A percentile compares a stretch with the other conserved stretches of the same genome.
phyloP scores from a whole-genome alignment of 2,329 filamentous ascomycete species.

The Claviceps lovelessii region DNA sequence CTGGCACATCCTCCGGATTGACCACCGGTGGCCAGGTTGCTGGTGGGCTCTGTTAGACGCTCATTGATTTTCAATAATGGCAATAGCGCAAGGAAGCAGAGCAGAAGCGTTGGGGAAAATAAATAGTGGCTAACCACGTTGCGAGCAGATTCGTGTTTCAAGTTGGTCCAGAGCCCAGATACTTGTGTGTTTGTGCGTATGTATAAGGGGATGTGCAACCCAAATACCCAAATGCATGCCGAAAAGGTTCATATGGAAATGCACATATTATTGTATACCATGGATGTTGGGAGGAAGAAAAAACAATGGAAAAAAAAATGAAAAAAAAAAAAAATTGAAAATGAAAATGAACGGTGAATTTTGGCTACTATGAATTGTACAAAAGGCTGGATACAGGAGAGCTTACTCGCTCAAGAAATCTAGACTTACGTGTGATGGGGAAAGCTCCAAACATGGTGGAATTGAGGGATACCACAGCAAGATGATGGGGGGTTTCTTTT shows the following conservation, averaged over 20 bases:
- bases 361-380: neutral
- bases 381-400: neutral
- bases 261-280: neutral
- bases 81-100: neutral
- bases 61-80: neutral
- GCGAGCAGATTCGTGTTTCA: neutral
- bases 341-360: too few relatives aligned
- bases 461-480: neutral
- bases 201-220: neutral
- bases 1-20: constrained; percentile 38
- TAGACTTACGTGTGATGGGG: constrained; percentile 24
- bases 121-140: neutral
- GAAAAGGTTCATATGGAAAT: neutral
- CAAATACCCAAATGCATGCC: neutral
- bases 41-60: constrained; percentile 9
- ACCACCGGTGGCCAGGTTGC: constrained; percentile 19
- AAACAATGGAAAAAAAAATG: neutral
- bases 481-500: too few relatives aligned
- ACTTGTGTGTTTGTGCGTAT: neutral
- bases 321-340: too few relatives aligned
- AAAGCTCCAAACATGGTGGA: constrained; percentile 30
- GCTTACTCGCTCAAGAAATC: neutral
- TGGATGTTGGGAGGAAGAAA: neutral
- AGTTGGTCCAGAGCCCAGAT: neutral
- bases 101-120: neutral